These are phyloP conservation scores for Parathielavia appendiculata DNA, from an alignment of 495 filamentous ascomycete genomes.

Conservation along the genomic window DNA sequence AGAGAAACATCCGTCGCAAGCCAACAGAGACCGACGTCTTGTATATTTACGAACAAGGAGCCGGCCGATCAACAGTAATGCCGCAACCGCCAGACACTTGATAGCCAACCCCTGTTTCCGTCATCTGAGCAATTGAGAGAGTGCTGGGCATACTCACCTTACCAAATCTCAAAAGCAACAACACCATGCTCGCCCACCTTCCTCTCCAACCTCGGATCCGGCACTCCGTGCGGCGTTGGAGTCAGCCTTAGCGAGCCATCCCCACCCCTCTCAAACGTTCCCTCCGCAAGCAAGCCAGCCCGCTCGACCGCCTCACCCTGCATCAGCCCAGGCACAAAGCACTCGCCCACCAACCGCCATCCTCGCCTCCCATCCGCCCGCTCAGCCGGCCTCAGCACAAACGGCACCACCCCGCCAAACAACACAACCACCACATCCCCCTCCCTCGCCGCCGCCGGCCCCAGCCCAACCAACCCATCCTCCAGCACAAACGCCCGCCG, in stretches of 20 bases:
- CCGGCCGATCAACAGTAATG: neutral
- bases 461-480: neutral
- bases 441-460: slow-evolving; percentile 2
- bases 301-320: slow-evolving; percentile 1
- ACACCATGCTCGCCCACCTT: slow-evolving; percentile 5
- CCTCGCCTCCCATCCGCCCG: neutral
- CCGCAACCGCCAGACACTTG: neutral
- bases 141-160: too few species aligned
- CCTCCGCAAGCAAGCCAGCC: neutral
- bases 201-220: slow-evolving; percentile 1
- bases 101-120: too few species aligned
- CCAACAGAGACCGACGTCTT: neutral
- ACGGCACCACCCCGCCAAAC: slow-evolving; percentile 5
- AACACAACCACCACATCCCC: slow-evolving; percentile 2
- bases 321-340: slow-evolving; percentile 4
- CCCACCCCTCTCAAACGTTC: neutral
- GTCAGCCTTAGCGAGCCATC: neutral
- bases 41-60: neutral
- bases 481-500: neutral
- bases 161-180: slow-evolving; percentile 2
- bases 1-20: neutral
- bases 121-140: too few species aligned
- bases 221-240: neutral
- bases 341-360: slow-evolving; percentile 1
- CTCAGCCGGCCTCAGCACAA: neutral